Evolutionary conservation across 2,329 filamentous ascomycete genomes (phyloP).

Genomic region (Penicillium olsonii): DNA sequence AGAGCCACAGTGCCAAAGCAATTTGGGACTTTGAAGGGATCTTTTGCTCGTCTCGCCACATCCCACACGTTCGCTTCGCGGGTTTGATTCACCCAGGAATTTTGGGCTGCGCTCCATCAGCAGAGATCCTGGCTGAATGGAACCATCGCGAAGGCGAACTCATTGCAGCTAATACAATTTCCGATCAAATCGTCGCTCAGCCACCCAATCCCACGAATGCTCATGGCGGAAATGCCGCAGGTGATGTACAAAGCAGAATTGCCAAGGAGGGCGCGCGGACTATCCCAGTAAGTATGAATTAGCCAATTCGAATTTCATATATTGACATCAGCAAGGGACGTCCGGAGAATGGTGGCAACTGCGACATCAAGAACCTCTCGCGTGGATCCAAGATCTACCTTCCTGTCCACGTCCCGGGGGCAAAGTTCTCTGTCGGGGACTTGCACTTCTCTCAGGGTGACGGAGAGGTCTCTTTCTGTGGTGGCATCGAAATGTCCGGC

Average conservation of each 20-base stretch:
- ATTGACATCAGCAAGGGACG: conserved; percentile 51
- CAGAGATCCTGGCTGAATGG: conserved; percentile 76
- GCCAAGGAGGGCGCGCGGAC: conserved; percentile 79
- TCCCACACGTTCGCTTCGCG: conserved; percentile 82
- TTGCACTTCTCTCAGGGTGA: conserved; percentile 87
- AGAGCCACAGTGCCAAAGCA: conserved; percentile 57
- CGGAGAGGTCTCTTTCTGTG: conserved; percentile 85
- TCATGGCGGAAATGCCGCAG: conserved; percentile 68
- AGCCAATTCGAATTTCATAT: too few species aligned
- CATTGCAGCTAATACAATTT: conserved; percentile 66
- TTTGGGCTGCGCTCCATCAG: conserved; percentile 81
- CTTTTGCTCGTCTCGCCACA: conserved; percentile 81
- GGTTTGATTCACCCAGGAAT: conserved; percentile 92
- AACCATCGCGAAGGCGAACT: conserved; percentile 80
- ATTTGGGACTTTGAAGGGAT: conserved; percentile 79
- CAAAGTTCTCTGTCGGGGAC: conserved; percentile 88
- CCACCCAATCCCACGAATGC: conserved; percentile 71
- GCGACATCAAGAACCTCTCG: conserved; percentile 85
- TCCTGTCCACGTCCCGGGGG: conserved; percentile 81
- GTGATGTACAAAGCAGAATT: conserved; percentile 64
- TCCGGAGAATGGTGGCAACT: conserved; percentile 87
- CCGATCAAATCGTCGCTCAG: conserved; percentile 72
- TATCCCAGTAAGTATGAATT: conserved; percentile 59
- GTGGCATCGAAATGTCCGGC: conserved; percentile 92
- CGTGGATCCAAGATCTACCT: conserved; percentile 81